phyloP scores from a whole-genome alignment of 2,329 filamentous ascomycete genomes.

The Aureobasidium sp. region DNA sequence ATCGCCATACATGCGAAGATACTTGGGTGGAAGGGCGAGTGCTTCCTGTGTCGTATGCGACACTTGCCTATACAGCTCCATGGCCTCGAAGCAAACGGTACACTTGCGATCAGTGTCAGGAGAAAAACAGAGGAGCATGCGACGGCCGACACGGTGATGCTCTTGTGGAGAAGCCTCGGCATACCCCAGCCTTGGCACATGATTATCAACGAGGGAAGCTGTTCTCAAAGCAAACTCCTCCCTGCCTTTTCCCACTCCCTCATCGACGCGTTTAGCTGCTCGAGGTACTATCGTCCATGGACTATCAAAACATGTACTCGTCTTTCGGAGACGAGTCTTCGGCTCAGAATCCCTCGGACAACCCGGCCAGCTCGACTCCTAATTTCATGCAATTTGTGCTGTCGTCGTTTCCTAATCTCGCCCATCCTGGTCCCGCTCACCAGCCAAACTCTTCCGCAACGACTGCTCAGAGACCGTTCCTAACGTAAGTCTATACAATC shows the following conservation, averaged over 20 bases:
- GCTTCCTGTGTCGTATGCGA: constrained; percentile 13
- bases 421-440: not conserved
- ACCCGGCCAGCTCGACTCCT: constrained; percentile 2
- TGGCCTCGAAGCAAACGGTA: not conserved
- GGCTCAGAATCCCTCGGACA: not conserved
- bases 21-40: constrained; percentile 22
- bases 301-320: constrained; percentile 10
- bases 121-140: not conserved
- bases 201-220: not conserved
- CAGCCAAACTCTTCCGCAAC: not conserved
- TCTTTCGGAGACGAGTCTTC: constrained; percentile 5
- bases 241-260: not conserved
- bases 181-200: not conserved
- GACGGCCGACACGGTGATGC: not conserved
- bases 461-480: constrained; percentile 8
- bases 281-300: not conserved
- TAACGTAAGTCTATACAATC: constrained; percentile 6
- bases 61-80: constrained; percentile 15
- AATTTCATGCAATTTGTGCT: constrained; percentile 11
- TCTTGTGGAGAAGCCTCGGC: constrained; percentile 7
- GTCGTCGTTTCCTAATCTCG: constrained; percentile 2
- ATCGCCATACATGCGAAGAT: constrained; percentile 58
- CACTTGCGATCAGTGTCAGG: not conserved
- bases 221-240: not conserved
- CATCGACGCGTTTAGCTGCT: constrained; percentile 1